Conservation (phyloP, 2,329 filamentous ascomycete species). For the Ascosphaera aggregata region DNA sequence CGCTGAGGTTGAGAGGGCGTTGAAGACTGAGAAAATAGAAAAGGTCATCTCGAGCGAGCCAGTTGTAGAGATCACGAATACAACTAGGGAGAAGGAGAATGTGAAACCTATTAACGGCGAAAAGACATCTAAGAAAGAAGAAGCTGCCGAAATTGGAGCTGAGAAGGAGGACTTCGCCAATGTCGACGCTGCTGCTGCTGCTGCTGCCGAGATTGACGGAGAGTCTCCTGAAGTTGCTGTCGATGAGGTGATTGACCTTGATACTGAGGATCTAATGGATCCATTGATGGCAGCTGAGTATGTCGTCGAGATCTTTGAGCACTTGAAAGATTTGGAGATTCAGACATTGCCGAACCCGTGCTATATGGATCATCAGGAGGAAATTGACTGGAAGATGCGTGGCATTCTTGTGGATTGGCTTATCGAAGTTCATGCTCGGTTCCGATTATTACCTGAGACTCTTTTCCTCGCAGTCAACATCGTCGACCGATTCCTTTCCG, state of each 20-base stretch:
- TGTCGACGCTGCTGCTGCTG: neutral
- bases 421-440: conserved; percentile 83
- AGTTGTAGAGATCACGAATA: conserved; percentile 34
- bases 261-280: conserved; percentile 73
- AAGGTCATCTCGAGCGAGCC: conserved; percentile 14
- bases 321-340: conserved; percentile 79
- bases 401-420: conserved; percentile 96
- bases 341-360: conserved; percentile 50
- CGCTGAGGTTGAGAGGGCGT: conserved; percentile 30
- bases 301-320: conserved; percentile 80
- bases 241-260: conserved; percentile 33
- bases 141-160: conserved; percentile 9
- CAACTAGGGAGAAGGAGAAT: conserved; percentile 6
- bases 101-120: neutral
- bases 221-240: conserved; percentile 12
- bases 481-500: conserved; percentile 85
- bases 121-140: neutral
- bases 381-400: conserved; percentile 98
- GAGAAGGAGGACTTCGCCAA: conserved; percentile 1
- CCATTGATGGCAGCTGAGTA: conserved; percentile 97
- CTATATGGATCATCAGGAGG: conserved; percentile 95
- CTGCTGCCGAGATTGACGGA: conserved; percentile 17
- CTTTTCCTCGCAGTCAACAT: conserved; percentile 91
- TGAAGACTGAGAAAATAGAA: conserved; percentile 10
- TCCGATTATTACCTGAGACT: conserved; percentile 78